These are phyloP conservation scores for Botryotinia narcissicola DNA, from an alignment of 2,329 filamentous ascomycete genomes.

Conservation along the genomic window DNA sequence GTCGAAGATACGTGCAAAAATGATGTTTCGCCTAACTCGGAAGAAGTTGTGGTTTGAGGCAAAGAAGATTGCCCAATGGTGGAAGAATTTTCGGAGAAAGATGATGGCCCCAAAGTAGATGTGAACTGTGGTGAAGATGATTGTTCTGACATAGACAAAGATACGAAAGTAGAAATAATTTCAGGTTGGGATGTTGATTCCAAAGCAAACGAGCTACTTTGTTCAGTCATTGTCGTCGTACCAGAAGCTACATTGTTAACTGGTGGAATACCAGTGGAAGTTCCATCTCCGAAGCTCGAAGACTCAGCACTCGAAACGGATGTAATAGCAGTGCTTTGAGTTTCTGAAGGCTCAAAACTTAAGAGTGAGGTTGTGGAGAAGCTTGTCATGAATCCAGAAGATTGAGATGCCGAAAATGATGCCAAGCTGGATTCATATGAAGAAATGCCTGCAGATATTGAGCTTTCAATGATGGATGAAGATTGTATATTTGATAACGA, in stretches of 20 bases:
- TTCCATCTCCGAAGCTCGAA: background rate
- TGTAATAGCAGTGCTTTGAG: background rate
- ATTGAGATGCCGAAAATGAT: slow-evolving; percentile 4
- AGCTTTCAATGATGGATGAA: background rate
- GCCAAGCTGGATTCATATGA: background rate
- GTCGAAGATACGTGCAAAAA: background rate
- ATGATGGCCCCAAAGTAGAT: background rate
- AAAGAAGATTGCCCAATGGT: background rate
- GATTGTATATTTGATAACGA: background rate
- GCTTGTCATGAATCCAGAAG: background rate
- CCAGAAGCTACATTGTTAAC: background rate
- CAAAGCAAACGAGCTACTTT: background rate
- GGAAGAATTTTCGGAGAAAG: background rate
- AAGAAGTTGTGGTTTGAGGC: slow-evolving; percentile 1
- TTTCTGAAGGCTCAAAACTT: background rate
- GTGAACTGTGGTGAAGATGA: background rate
- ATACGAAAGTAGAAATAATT: background rate
- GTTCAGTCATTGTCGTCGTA: background rate
- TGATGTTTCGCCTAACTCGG: background rate
- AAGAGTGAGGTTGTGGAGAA: background rate
- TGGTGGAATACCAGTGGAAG: background rate
- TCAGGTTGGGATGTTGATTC: background rate
- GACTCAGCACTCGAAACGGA: background rate
- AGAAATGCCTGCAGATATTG: background rate
- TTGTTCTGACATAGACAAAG: background rate